Percentiles rank a stretch among this genome's conserved stretches.
These are phyloP conservation scores for Panellus pusillus DNA, from an alignment of 768 basidiomycete genomes.

Conservation along the genomic window DNA sequence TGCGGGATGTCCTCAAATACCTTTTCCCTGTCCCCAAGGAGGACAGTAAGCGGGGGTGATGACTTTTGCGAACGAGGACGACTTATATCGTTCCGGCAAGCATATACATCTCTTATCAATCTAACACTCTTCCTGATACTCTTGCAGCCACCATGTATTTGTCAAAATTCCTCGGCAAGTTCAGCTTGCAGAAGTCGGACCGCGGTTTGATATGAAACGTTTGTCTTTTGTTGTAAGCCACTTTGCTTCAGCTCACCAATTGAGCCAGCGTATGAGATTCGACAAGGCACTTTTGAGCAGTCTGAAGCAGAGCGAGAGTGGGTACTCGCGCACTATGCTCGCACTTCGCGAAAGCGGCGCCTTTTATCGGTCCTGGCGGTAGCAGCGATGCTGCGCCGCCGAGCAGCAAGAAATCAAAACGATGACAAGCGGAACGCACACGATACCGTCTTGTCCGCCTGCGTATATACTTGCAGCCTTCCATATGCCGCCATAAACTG, in stretches of 20 bases:
- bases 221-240: conserved; percentile 28
- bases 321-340: conserved; percentile 91
- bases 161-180: conserved; percentile 86
- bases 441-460: background rate
- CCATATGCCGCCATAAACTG: no score
- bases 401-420: conserved; percentile 19
- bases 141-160: conserved; percentile 89
- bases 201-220: conserved; percentile 99
- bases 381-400: conserved; percentile 1
- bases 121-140: conserved; percentile 1
- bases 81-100: conserved; percentile 95
- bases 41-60: conserved; percentile 95
- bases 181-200: conserved; percentile 96
- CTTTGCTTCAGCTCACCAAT: conserved; percentile 1
- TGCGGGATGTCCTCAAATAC: conserved; percentile 84
- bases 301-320: conserved; percentile 94
- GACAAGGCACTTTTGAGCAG: conserved; percentile 95
- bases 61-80: conserved; percentile 95
- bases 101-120: background rate
- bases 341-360: conserved; percentile 88
- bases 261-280: conserved; percentile 89
- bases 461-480: background rate
- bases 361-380: conserved; percentile 46
- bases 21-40: conserved; percentile 97
- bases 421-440: conserved; percentile 8